Evolutionary conservation across 192 early-diverging fungal genomes (phyloP).

Genomic region (Entomortierella lignicola): DNA sequence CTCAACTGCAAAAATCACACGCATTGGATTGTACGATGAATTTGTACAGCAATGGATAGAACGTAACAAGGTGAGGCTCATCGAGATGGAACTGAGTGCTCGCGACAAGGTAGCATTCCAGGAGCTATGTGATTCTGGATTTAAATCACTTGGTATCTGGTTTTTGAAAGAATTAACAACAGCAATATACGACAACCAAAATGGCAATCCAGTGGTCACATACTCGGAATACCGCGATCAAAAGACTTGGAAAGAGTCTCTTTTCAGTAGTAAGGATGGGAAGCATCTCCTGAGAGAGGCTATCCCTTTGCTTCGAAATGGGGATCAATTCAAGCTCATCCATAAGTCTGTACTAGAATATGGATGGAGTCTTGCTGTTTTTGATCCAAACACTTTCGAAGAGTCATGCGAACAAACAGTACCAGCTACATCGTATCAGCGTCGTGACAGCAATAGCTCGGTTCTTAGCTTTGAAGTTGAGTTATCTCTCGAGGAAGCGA

Average conservation of each 20-base stretch:
- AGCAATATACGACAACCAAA: slow-evolving; percentile 6
- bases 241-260: slow-evolving; percentile 2
- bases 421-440: neutral
- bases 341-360: slow-evolving; percentile 7
- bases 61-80: neutral
- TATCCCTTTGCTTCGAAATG: neutral
- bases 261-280: neutral
- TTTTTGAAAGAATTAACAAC: slow-evolving; percentile 2
- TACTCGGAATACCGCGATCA: neutral
- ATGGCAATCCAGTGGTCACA: slow-evolving; percentile 9
- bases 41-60: slow-evolving; percentile 21
- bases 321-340: neutral
- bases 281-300: neutral
- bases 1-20: neutral
- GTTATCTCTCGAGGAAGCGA: no score
- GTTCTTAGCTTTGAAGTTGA: slow-evolving; percentile 3
- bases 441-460: neutral
- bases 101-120: neutral
- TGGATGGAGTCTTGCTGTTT: neutral
- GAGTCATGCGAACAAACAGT: neutral
- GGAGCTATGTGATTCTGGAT: neutral
- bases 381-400: neutral
- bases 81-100: neutral
- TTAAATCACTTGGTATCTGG: neutral
- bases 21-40: slow-evolving; percentile 12